A percentile compares a stretch with the other conserved stretches of the same genome.
Evolutionary conservation across 495 filamentous ascomycete genomes (phyloP).

Genomic region (Podospora conica): DNA sequence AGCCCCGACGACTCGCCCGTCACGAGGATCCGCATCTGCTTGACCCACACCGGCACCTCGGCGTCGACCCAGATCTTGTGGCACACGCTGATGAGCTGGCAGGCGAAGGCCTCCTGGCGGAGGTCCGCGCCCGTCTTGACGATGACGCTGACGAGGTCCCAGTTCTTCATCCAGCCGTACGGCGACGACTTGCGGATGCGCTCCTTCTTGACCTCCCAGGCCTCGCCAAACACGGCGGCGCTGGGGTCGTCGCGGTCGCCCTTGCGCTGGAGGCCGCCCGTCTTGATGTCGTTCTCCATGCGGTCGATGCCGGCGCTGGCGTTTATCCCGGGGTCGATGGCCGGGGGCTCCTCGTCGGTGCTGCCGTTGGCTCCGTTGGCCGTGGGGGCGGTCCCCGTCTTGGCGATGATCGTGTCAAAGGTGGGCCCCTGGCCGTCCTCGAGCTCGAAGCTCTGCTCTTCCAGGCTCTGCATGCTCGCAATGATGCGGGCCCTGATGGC

Average conservation of each 20-base stretch:
- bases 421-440: constrained; percentile 56
- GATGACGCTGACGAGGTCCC: constrained; percentile 74
- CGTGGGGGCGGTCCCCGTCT: constrained; percentile 35
- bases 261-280: constrained; percentile 65
- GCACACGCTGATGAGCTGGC: constrained; percentile 68
- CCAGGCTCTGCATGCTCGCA: constrained; percentile 75
- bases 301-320: constrained; percentile 61
- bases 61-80: constrained; percentile 69
- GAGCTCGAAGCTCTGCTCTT: constrained; percentile 67
- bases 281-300: constrained; percentile 79
- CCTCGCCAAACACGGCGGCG: constrained; percentile 72
- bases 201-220: constrained; percentile 69
- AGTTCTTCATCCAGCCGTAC: constrained; percentile 73
- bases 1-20: constrained; percentile 72
- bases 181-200: constrained; percentile 68
- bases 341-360: constrained; percentile 31
- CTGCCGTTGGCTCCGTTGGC: constrained; percentile 14
- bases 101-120: constrained; percentile 71
- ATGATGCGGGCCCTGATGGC: constrained; percentile 73
- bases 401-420: constrained; percentile 67
- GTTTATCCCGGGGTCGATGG: constrained; percentile 45
- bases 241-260: constrained; percentile 76
- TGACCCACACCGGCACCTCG: constrained; percentile 68
- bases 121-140: constrained; percentile 74
- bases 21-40: constrained; percentile 72